Conservation (phyloP, 176 grass and related monocot species). For the Themeda triandra region DNA sequence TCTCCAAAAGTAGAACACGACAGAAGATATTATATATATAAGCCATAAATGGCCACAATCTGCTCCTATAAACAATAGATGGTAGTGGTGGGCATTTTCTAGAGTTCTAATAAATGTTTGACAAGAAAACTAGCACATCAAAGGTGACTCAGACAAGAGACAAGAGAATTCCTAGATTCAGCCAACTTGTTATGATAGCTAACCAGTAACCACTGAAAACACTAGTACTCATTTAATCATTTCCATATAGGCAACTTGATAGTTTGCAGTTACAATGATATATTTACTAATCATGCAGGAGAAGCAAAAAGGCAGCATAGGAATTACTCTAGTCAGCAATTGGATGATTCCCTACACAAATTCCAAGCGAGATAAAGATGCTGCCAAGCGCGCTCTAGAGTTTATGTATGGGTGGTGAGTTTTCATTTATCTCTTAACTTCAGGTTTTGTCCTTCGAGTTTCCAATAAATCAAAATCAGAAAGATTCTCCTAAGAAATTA, state of each 20-base stretch:
- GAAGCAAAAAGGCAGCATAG: conserved; percentile 71
- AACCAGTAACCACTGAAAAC: not conserved
- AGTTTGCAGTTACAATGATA: not conserved
- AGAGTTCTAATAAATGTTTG: not conserved
- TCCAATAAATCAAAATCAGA: not conserved
- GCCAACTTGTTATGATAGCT: not conserved
- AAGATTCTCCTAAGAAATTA: not conserved
- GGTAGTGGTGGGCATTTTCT: not conserved
- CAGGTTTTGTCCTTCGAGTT: conserved; percentile 3
- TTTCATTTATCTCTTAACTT: not conserved
- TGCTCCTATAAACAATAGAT: conserved; percentile 1
- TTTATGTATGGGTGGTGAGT: conserved; percentile 99
- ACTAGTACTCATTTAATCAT: not conserved
- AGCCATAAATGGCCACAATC: conserved; percentile 16
- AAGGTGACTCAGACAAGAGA: not conserved
- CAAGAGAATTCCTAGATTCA: not conserved
- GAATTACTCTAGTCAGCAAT: conserved; percentile 68
- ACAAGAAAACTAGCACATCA: not conserved
- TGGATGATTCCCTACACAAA: conserved; percentile 76
- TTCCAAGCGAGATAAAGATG: conserved; percentile 57
- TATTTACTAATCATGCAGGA: conserved; percentile 26
- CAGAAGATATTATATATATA: not conserved
- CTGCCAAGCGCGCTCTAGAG: conserved; percentile 58
- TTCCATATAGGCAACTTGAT: conserved; percentile 6
- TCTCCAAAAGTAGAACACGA: not conserved